Percentiles rank a stretch among this genome's conserved stretches.
phyloP scores from a whole-genome alignment of 2,329 filamentous ascomycete genomes.

The Aspergillus texensis region DNA sequence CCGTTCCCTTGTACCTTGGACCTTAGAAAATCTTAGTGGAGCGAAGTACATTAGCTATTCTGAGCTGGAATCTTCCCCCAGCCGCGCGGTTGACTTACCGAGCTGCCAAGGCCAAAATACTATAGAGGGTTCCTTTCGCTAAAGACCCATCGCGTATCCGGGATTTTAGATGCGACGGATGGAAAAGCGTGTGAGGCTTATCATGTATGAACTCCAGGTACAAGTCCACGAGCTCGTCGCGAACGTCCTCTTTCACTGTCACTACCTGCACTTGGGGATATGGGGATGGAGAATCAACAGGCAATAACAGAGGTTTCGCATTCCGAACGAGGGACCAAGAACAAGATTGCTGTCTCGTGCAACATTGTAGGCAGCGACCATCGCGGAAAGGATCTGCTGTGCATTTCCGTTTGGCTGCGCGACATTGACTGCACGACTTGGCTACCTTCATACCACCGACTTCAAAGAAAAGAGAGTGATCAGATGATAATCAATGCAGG shows the following conservation, averaged over 20 bases:
- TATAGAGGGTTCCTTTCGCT: not conserved
- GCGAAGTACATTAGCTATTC: not conserved
- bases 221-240: conserved; percentile 1
- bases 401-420: not conserved
- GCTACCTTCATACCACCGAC: not conserved
- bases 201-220: conserved; percentile 12
- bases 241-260: not conserved
- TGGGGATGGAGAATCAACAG: not conserved
- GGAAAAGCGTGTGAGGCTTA: conserved; percentile 12
- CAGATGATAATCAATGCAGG: no score
- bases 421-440: conserved; percentile 4
- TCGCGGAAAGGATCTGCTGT: not conserved
- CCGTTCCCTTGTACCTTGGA: not conserved
- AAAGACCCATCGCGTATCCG: not conserved
- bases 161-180: not conserved
- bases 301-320: not conserved
- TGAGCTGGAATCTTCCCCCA: not conserved
- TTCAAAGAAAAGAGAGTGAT: no score
- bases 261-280: not conserved
- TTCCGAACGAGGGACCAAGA: not conserved
- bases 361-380: not conserved
- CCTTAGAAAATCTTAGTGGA: not conserved
- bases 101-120: conserved; percentile 6
- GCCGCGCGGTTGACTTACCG: not conserved
- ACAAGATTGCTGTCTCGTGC: not conserved